Evolutionary conservation across 2,329 filamentous ascomycete genomes (phyloP).

Genomic region (Madurella mycetomatis): DNA sequence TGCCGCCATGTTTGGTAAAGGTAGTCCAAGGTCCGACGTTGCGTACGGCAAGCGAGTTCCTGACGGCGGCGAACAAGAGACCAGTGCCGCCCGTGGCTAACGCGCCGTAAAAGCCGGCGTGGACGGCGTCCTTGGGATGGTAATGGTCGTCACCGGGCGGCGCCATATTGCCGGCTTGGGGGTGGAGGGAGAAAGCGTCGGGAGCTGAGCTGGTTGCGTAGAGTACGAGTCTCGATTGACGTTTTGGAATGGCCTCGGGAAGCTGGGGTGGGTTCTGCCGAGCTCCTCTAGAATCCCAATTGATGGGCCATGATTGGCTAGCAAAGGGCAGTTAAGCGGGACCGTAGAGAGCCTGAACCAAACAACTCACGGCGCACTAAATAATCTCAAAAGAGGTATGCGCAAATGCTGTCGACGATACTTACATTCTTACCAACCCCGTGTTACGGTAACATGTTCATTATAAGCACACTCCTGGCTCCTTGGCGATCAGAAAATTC

Average conservation of each 20-base stretch:
- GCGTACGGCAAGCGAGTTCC: slow-evolving; percentile 79
- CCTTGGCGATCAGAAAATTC: no score
- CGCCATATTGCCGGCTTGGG: slow-evolving; percentile 28
- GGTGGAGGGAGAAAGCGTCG: slow-evolving; percentile 9
- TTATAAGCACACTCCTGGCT: no score
- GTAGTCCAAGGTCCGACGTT: slow-evolving; percentile 79
- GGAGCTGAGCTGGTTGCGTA: slow-evolving; percentile 1
- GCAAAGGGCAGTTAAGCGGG: not conserved
- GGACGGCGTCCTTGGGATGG: slow-evolving; percentile 53
- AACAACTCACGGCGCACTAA: no score
- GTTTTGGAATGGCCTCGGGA: slow-evolving; percentile 5
- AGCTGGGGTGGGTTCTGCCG: not conserved
- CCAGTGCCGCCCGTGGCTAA: slow-evolving; percentile 55
- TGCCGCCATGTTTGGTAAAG: slow-evolving; percentile 72
- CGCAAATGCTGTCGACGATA: no score
- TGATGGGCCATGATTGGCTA: not conserved
- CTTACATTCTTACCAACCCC: no score
- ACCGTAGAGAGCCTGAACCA: not conserved
- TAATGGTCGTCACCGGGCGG: slow-evolving; percentile 31
- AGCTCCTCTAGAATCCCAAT: not conserved
- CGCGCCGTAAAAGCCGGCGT: slow-evolving; percentile 49
- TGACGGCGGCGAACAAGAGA: slow-evolving; percentile 53
- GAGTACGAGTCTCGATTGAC: slow-evolving; percentile 1
- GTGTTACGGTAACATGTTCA: no score
- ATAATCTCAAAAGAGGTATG: no score